Conservation (phyloP, 495 filamentous ascomycete species). For the Parathielavia appendiculata region DNA sequence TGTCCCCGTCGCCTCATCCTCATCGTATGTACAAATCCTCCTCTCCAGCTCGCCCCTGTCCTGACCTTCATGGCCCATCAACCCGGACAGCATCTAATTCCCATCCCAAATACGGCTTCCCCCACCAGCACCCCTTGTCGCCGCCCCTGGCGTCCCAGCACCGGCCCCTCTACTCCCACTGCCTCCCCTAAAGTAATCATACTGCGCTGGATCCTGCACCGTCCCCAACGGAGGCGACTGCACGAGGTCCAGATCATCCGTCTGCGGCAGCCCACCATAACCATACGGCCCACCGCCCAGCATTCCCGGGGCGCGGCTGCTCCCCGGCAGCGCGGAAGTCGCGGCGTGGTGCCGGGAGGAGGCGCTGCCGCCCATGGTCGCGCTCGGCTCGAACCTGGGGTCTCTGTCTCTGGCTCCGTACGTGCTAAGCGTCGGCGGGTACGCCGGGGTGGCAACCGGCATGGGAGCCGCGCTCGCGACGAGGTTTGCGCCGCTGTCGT, state of each 20-base stretch:
- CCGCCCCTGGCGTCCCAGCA: slow-evolving; percentile 18
- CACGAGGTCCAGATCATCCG: slow-evolving; percentile 34
- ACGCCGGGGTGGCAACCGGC: slow-evolving; percentile 32
- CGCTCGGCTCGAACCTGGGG: slow-evolving; percentile 26
- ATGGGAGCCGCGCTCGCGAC: slow-evolving; percentile 39
- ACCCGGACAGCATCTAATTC: slow-evolving; percentile 15
- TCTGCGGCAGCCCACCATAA: slow-evolving; percentile 49
- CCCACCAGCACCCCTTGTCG: slow-evolving; percentile 11
- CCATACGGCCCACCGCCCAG: slow-evolving; percentile 49
- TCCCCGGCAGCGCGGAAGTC: neutral
- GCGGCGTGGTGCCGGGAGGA: too few relatives aligned
- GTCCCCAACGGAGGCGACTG: slow-evolving; percentile 24
- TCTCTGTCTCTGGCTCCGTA: slow-evolving; percentile 21
- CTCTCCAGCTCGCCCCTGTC: neutral
- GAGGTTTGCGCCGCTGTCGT: slow-evolving; percentile 43
- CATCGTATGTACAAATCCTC: neutral
- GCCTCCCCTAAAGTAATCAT: slow-evolving; percentile 35
- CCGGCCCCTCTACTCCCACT: slow-evolving; percentile 1
- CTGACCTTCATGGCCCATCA: neutral
- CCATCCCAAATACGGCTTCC: slow-evolving; percentile 22
- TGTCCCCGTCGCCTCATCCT: too few relatives aligned
- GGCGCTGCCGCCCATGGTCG: neutral
- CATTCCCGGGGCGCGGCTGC: slow-evolving; percentile 30
- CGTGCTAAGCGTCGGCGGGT: slow-evolving; percentile 22
- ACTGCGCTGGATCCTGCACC: slow-evolving; percentile 27